A percentile compares a stretch with the other conserved stretches of the same genome.
phyloP scores from a whole-genome alignment of 176 grass and related monocot species.

The Juncus effusus region DNA sequence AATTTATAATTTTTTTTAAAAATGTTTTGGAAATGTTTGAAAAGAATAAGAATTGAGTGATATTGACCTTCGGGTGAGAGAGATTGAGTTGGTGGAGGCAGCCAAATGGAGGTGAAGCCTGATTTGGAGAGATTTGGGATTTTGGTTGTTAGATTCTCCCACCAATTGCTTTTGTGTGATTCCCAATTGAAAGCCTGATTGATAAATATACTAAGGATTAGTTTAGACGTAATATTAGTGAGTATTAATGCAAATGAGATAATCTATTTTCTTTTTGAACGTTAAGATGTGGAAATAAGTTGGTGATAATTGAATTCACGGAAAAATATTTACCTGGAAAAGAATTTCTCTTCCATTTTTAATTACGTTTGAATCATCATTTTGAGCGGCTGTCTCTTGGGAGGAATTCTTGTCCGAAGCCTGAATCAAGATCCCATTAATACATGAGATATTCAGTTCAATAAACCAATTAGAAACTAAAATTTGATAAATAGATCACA shows the following conservation, averaged over 20 bases:
- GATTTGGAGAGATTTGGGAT: conserved; percentile 58
- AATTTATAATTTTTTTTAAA: conserved; percentile 15
- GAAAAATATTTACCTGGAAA: conserved; percentile 51
- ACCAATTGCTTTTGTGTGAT: conserved; percentile 84
- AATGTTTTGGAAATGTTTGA: neutral
- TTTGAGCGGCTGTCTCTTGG: conserved; percentile 27
- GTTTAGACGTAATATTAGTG: neutral
- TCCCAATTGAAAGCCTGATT: conserved; percentile 92
- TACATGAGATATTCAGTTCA: neutral
- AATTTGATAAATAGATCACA: no score
- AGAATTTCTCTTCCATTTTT: conserved; percentile 86
- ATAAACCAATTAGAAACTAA: conserved; percentile 1
- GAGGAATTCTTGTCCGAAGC: conserved; percentile 34
- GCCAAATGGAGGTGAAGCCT: conserved; percentile 81
- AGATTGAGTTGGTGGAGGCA: conserved; percentile 84
- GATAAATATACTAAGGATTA: conserved; percentile 12
- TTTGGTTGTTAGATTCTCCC: conserved; percentile 69
- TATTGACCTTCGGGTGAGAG: conserved; percentile 59
- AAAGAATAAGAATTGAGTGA: no score
- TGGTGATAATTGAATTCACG: neutral
- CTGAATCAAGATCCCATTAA: conserved; percentile 28
- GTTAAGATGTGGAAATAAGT: neutral
- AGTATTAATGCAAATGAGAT: no score
- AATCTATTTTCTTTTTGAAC: no score
- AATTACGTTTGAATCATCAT: conserved; percentile 42